A percentile compares a stretch with the other conserved stretches of the same genome.
Conservation (phyloP, 2,329 filamentous ascomycete genomes). For the Diaporthe longicolla region DNA sequence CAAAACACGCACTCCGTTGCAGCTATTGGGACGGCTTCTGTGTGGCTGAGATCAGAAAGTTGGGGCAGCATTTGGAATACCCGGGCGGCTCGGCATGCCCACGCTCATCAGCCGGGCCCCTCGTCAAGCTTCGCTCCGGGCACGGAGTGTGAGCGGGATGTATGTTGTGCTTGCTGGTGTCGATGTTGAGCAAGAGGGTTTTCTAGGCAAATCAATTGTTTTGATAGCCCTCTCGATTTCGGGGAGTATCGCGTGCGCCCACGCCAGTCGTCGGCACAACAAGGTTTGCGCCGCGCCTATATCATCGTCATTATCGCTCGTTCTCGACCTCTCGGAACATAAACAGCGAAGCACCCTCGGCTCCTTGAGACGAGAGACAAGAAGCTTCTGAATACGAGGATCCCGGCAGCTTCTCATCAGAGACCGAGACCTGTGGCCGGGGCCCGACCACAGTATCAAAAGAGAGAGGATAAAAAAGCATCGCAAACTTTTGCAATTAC, state of each 20-base stretch:
- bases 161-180: background rate
- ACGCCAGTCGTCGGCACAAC: background rate
- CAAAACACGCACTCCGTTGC: background rate
- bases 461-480: background rate
- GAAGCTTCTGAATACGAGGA: constrained; percentile 24
- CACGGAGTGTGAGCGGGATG: constrained; percentile 11
- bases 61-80: background rate
- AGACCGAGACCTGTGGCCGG: constrained; percentile 11
- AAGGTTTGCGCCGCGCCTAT: constrained; percentile 6
- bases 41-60: background rate
- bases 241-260: background rate
- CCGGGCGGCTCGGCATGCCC: background rate
- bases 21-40: constrained; percentile 8
- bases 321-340: constrained; percentile 2
- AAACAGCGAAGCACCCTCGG: background rate
- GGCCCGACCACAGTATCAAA: constrained; percentile 6
- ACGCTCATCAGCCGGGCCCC: background rate
- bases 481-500: constrained; percentile 7
- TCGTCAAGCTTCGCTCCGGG: constrained; percentile 1
- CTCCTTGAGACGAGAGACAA: constrained; percentile 10
- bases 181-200: background rate
- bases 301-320: background rate
- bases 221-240: background rate
- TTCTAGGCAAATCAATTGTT: background rate
- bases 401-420: background rate